phyloP scores from a whole-genome alignment of 441 rosid species.

The Populus hybrid region DNA sequence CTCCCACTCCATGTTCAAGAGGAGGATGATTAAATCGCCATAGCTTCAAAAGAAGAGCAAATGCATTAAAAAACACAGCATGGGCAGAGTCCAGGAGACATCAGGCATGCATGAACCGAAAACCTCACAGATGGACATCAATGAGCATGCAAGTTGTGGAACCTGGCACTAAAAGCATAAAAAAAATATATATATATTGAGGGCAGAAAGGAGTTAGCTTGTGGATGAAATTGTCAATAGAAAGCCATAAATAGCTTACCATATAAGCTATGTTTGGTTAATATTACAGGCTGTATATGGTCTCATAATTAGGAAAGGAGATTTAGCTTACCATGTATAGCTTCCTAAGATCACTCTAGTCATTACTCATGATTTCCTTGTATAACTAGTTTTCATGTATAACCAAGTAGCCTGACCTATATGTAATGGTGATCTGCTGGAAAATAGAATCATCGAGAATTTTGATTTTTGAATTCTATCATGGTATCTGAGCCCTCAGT shows the following conservation, averaged over 20 bases:
- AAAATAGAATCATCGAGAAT: no score
- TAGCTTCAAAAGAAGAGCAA: constrained; percentile 80
- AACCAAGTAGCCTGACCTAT: no score
- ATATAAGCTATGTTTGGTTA: no score
- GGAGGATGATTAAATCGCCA: constrained; percentile 96
- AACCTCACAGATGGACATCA: constrained; percentile 95
- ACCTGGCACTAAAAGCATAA: constrained; percentile 42
- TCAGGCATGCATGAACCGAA: constrained; percentile 81
- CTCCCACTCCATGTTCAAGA: constrained; percentile 77
- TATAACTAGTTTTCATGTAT: no score
- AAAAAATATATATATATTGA: not conserved
- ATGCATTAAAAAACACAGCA: constrained; percentile 92
- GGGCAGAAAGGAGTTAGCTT: not conserved
- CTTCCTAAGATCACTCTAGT: no score
- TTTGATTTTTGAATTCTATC: no score
- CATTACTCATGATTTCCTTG: no score
- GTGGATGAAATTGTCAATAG: not conserved
- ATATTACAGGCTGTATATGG: no score
- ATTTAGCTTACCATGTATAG: no score
- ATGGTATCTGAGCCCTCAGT: no score
- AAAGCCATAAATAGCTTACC: not conserved
- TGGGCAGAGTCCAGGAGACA: constrained; percentile 75
- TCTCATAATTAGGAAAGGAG: no score
- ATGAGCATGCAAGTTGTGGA: constrained; percentile 83
- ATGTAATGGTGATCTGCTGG: no score